Evolutionary conservation across 2,329 filamentous ascomycete genomes (phyloP).

Genomic region (Ceratocystis smalleyi): DNA sequence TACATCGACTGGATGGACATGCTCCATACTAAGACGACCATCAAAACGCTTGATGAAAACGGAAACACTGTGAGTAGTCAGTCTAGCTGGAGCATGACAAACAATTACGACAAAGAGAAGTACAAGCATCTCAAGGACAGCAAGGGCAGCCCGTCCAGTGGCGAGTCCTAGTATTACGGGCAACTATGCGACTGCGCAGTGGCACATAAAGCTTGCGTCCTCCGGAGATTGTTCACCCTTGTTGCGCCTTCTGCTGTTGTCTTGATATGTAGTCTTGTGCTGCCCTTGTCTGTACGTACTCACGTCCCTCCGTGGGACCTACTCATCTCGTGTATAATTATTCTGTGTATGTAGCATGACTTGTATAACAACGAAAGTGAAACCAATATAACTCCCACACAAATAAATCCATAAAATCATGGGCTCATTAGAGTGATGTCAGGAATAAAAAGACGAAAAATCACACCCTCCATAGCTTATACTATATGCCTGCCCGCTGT

Average conservation of each 20-base stretch:
- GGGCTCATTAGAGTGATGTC: neutral
- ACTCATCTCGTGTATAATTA: neutral
- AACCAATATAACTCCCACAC: constrained; percentile 3
- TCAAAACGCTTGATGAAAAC: constrained; percentile 28
- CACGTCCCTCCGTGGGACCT: neutral
- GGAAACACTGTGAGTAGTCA: constrained; percentile 29
- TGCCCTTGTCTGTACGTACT: neutral
- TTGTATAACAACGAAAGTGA: constrained; percentile 4
- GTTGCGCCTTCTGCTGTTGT: too few species aligned
- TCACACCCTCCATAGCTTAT: neutral
- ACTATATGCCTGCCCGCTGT: neutral
- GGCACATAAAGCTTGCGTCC: too few species aligned
- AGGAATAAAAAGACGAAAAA: neutral
- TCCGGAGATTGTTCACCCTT: too few species aligned
- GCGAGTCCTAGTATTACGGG: neutral
- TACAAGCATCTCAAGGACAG: constrained; percentile 13
- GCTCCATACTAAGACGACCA: constrained; percentile 28
- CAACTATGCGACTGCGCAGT: too few species aligned
- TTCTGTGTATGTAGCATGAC: neutral
- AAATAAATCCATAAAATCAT: constrained; percentile 9
- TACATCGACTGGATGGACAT: constrained; percentile 31
- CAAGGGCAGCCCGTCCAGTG: neutral
- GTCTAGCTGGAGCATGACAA: constrained; percentile 20
- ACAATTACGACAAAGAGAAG: constrained; percentile 16
- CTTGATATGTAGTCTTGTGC: neutral